Conservation (phyloP, 805 yeast species). For the Saccharomycopsis malanga region DNA sequence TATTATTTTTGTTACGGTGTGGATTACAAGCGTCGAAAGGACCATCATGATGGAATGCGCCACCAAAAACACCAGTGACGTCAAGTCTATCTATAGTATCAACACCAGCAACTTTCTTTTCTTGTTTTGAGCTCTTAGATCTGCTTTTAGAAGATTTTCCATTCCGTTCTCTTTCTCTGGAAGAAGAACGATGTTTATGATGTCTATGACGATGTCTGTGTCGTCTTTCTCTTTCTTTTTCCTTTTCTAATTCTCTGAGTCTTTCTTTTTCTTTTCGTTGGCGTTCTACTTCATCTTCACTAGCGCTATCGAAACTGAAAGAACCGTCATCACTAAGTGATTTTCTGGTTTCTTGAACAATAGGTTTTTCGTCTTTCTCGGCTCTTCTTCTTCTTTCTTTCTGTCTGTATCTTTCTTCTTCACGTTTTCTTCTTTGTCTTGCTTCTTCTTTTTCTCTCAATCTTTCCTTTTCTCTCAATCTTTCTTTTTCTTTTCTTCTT, state of each 20-base stretch:
- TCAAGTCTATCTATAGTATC: slow-evolving; percentile 94
- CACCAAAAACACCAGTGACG: slow-evolving; percentile 91
- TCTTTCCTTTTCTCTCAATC: slow-evolving; percentile 1
- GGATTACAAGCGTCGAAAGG: slow-evolving; percentile 99
- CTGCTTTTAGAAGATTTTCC: neutral
- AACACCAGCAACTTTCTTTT: slow-evolving; percentile 31
- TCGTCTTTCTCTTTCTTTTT: slow-evolving; percentile 16
- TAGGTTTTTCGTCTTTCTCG: neutral
- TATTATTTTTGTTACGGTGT: slow-evolving; percentile 73
- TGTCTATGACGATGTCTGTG: slow-evolving; percentile 14
- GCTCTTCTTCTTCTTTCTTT: slow-evolving; percentile 7
- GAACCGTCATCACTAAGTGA: slow-evolving; percentile 1
- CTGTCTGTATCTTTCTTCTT: slow-evolving; percentile 10
- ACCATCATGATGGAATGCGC: slow-evolving; percentile 97
- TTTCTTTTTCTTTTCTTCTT: slow-evolving; percentile 16
- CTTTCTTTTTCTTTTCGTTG: slow-evolving; percentile 7
- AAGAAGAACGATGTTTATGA: slow-evolving; percentile 1
- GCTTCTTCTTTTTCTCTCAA: slow-evolving; percentile 5
- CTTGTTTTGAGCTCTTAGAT: neutral
- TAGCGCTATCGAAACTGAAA: slow-evolving; percentile 15
- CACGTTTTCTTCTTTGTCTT: slow-evolving; percentile 10
- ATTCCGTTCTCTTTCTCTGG: slow-evolving; percentile 2
- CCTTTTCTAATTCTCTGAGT: slow-evolving; percentile 10
- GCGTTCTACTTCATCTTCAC: slow-evolving; percentile 16
- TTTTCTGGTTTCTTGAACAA: neutral